Percentiles rank a stretch among this genome's conserved stretches.
Evolutionary conservation across 176 grass and related monocot species (phyloP).

Genomic region (Eleusine coracana): DNA sequence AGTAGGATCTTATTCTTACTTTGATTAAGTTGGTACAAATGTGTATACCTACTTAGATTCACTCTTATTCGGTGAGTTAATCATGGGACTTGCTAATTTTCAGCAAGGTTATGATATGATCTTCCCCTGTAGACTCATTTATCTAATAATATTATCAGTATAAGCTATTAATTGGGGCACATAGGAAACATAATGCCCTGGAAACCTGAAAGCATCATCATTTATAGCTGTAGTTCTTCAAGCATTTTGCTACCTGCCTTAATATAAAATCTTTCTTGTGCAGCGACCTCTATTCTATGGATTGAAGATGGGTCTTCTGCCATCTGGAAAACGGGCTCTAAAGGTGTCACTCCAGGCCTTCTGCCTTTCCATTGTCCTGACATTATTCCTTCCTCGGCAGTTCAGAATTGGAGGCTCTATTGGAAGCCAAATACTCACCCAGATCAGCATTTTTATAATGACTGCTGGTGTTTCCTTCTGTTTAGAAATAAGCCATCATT

Average conservation of each 20-base stretch:
- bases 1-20: slow-evolving; percentile 17
- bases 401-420: slow-evolving; percentile 58
- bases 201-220: not conserved
- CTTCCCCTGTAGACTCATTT: not conserved
- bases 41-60: not conserved
- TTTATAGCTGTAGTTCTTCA: not conserved
- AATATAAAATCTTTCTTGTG: slow-evolving; percentile 36
- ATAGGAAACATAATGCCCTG: not conserved
- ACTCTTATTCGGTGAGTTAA: slow-evolving; percentile 1
- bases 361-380: slow-evolving; percentile 50
- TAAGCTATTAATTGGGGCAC: not conserved
- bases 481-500: slow-evolving; percentile 92
- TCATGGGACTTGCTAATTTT: too few species aligned
- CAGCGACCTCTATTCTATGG: slow-evolving; percentile 94
- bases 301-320: slow-evolving; percentile 80
- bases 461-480: slow-evolving; percentile 59
- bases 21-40: not conserved
- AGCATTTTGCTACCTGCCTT: slow-evolving; percentile 13
- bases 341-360: slow-evolving; percentile 72
- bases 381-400: slow-evolving; percentile 56
- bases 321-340: slow-evolving; percentile 68
- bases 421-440: slow-evolving; percentile 55
- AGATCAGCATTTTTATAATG: slow-evolving; percentile 64
- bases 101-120: not conserved
- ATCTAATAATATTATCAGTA: not conserved